Percentiles rank a stretch among this genome's conserved stretches.
These are phyloP conservation scores for Sarocladiaceae sp. DNA, from an alignment of 2,329 filamentous ascomycete species.

Conservation along the genomic window DNA sequence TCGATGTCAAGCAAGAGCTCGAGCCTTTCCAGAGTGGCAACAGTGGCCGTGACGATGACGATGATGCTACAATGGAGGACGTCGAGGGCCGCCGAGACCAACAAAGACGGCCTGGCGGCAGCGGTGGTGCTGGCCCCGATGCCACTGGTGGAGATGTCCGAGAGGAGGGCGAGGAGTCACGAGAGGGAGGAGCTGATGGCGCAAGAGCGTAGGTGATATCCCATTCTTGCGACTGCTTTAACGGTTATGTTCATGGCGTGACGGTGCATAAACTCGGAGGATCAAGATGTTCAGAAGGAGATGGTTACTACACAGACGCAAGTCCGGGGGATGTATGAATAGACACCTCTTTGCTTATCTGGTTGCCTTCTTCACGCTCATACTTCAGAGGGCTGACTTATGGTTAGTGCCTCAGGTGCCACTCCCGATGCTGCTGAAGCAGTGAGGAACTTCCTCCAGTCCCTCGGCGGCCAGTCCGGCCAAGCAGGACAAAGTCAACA, in stretches of 20 bases:
- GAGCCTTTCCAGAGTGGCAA: constrained; percentile 47
- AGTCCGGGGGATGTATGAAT: constrained; percentile 23
- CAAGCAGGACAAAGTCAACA: constrained; percentile 15
- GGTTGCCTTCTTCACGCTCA: not conserved
- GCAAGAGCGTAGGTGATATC: constrained; percentile 93
- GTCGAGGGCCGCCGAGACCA: constrained; percentile 58
- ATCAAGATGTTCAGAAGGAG: constrained; percentile 10
- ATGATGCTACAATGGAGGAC: constrained; percentile 51
- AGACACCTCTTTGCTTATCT: constrained; percentile 20
- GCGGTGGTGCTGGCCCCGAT: constrained; percentile 78
- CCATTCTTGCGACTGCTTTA: constrained; percentile 24
- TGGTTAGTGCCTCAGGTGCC: constrained; percentile 43
- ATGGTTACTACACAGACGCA: constrained; percentile 9
- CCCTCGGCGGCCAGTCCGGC: constrained; percentile 57
- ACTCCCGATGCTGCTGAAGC: constrained; percentile 68
- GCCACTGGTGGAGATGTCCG: constrained; percentile 89
- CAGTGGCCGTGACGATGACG: constrained; percentile 56
- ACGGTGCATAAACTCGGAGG: constrained; percentile 11
- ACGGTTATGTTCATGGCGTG: constrained; percentile 18
- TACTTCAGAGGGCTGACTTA: constrained; percentile 35
- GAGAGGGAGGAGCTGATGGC: constrained; percentile 93
- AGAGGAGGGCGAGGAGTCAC: constrained; percentile 80
- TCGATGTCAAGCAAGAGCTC: constrained; percentile 73
- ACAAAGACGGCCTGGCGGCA: constrained; percentile 46
- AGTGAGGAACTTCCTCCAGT: constrained; percentile 85